Percentiles rank a stretch among this genome's conserved stretches.
Conservation (phyloP, 371 early-diverging fungal species). For the Funneliformis caledonium region DNA sequence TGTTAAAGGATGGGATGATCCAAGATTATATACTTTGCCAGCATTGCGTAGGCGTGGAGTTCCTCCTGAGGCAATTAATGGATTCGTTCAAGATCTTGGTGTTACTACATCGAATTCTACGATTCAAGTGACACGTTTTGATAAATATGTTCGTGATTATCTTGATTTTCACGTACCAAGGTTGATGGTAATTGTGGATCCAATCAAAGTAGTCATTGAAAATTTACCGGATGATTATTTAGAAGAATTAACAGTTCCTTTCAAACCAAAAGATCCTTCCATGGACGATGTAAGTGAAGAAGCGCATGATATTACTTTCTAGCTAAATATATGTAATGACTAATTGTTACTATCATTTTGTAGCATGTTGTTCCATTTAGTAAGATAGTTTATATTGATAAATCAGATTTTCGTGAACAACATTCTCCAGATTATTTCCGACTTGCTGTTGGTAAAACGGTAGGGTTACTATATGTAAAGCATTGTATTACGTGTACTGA, state of each 20-base stretch:
- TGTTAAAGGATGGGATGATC: constrained; percentile 98
- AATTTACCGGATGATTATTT: constrained; percentile 83
- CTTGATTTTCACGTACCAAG: constrained; percentile 92
- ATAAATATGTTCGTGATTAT: constrained; percentile 94
- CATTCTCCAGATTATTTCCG: constrained; percentile 95
- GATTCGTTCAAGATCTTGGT: constrained; percentile 94
- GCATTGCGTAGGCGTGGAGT: constrained; percentile 98
- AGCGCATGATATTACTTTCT: not conserved
- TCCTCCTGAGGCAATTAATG: constrained; percentile 98
- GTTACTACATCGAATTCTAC: constrained; percentile 85
- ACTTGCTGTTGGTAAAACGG: constrained; percentile 90
- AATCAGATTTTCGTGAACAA: constrained; percentile 91
- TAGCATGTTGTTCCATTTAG: constrained; percentile 85
- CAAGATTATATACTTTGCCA: constrained; percentile 96
- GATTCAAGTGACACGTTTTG: constrained; percentile 93
- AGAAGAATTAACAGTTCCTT: constrained; percentile 79
- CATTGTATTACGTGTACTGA: constrained; percentile 84
- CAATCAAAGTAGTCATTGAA: constrained; percentile 85
- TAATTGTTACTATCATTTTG: not conserved
- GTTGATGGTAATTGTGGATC: constrained; percentile 89
- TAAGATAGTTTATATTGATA: constrained; percentile 90
- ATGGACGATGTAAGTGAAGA: constrained; percentile 64
- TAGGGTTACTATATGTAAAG: constrained; percentile 89
- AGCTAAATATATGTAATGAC: not conserved
- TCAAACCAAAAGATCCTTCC: constrained; percentile 84